Base-by-base conservation (phyloP, 2,329 filamentous ascomycete species). In the Trichothecium sympodiale region DNA sequence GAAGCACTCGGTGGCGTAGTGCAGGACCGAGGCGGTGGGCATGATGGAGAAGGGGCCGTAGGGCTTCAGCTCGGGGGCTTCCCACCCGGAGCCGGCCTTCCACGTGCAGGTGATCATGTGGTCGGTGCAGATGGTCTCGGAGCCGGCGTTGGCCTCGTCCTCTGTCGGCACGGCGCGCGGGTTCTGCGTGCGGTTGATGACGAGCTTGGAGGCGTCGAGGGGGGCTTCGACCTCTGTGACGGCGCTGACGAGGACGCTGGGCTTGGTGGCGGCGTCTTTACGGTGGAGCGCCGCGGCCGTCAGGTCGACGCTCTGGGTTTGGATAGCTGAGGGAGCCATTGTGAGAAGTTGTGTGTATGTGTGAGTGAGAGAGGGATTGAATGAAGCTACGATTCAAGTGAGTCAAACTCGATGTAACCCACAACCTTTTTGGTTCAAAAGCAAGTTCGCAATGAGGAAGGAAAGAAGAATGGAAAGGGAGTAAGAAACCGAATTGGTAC, bases 1-100 rank as follows among this genome's bases (percentile, higher is more conserved):
- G 62, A 93, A 94, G 59, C 86, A 93, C 60, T 89, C 82, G 33
- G 85, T 93, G 9, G 85, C 86, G 60, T 94, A 94, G 68, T 94
- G 86, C 41, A 94, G 71, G 41, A 79, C 77, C 4, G 78, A 83
- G 12, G 85, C 83, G 4, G 81, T 88, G 26, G 86, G 86, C 64
- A 85, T 81, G 50, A 94, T 75, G 43, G 70, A 70, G 36, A 94
- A 63, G 9, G 83, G 80, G 0, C 83, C 82, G 57, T 85, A 91
- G 17, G 85, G 82, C 54, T 76, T 74, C 39, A 93, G 70, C 47
- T 80, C 70, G 2, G 86, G 86, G 2, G 72, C 66, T 27, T 70
- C 67, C 86, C 86, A 94, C 47, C 86, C 86, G 15, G 60, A 53
- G 30, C 62, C 54, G 16, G 57, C 60, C 25, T 68, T 76, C 85